A percentile compares a stretch with the other conserved stretches of the same genome.
These are phyloP conservation scores for Penicillium sp. DNA, from an alignment of 2,329 filamentous ascomycete species.

Conservation along the genomic window DNA sequence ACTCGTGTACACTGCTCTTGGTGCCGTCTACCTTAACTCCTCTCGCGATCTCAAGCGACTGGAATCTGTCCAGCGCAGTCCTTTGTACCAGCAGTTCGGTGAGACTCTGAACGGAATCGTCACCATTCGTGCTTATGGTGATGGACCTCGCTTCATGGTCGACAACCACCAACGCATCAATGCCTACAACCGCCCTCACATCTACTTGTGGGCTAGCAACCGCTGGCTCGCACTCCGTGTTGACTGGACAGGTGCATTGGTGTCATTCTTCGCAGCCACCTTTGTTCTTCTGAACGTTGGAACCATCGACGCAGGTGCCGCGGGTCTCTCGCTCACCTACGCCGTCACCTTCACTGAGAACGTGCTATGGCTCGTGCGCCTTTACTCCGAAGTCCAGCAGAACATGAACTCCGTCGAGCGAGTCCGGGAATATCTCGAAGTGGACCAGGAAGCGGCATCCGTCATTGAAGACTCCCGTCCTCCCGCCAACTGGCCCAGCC, in stretches of 20 bases:
- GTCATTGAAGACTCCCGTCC: conserved; percentile 79
- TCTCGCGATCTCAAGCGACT: conserved; percentile 95
- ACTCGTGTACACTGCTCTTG: conserved; percentile 77
- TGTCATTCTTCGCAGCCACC: conserved; percentile 88
- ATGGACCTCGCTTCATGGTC: conserved; percentile 87
- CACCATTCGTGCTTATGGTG: conserved; percentile 94
- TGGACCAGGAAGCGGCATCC: conserved; percentile 86
- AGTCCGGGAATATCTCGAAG: conserved; percentile 94
- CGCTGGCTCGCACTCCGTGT: conserved; percentile 94
- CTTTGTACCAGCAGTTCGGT: conserved; percentile 95
- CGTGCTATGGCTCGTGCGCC: conserved; percentile 89
- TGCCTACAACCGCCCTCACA: conserved; percentile 87
- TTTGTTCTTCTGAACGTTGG: conserved; percentile 87
- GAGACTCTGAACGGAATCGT: conserved; percentile 94
- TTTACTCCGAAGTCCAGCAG: conserved; percentile 95
- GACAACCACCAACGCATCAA: conserved; percentile 90
- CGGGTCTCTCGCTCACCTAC: conserved; percentile 91
- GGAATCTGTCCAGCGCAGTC: conserved; percentile 91
- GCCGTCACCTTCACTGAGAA: conserved; percentile 97
- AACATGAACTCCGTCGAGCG: conserved; percentile 99
- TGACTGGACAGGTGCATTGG: conserved; percentile 84
- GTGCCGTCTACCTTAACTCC: conserved; percentile 83
- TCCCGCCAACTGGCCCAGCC: conserved; percentile 76
- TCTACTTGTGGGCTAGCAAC: conserved; percentile 95
- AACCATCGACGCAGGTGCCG: conserved; percentile 83